A percentile compares a stretch with the other conserved stretches of the same genome.
Evolutionary conservation across 306 rosid genomes (phyloP).

Genomic region (Cyclanthera cordifolia): DNA sequence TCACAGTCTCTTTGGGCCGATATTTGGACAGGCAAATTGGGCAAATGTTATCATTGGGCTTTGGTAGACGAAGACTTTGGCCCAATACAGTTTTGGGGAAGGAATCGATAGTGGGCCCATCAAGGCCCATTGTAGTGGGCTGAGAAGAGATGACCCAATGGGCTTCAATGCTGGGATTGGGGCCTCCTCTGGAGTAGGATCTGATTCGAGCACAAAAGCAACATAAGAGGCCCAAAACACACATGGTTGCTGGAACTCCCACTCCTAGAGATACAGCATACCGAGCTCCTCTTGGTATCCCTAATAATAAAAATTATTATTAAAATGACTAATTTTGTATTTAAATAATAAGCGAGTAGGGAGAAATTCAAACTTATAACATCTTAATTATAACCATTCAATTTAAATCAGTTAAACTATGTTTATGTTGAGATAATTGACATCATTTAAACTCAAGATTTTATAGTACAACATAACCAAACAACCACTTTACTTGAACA

Average conservation of each 20-base stretch:
- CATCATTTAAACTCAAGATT: too few relatives aligned
- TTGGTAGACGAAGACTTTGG: slow-evolving; percentile 29
- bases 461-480: too few relatives aligned
- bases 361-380: too few relatives aligned
- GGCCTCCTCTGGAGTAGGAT: slow-evolving; percentile 9
- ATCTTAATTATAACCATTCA: too few relatives aligned
- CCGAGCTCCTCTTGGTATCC: slow-evolving; percentile 33
- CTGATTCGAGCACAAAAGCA: slow-evolving; percentile 22
- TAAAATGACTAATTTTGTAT: too few relatives aligned
- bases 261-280: slow-evolving; percentile 36
- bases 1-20: slow-evolving; percentile 43
- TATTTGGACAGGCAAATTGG: slow-evolving; percentile 62
- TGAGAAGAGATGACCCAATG: slow-evolving; percentile 21
- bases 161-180: slow-evolving; percentile 25
- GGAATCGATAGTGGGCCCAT: slow-evolving; percentile 40
- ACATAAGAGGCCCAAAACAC: slow-evolving; percentile 32
- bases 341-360: too few relatives aligned
- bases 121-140: slow-evolving; percentile 32
- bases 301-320: slow-evolving; percentile 19
- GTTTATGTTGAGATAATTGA: too few relatives aligned
- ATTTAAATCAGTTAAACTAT: too few relatives aligned
- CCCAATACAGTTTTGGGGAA: slow-evolving; percentile 51
- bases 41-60: slow-evolving; percentile 32
- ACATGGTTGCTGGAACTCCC: slow-evolving; percentile 31
- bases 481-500: too few relatives aligned